Evolutionary conservation across 306 rosid species (phyloP), one percentile per base, ranked within the genome.

Genomic region (Cucumis melo): DNA sequence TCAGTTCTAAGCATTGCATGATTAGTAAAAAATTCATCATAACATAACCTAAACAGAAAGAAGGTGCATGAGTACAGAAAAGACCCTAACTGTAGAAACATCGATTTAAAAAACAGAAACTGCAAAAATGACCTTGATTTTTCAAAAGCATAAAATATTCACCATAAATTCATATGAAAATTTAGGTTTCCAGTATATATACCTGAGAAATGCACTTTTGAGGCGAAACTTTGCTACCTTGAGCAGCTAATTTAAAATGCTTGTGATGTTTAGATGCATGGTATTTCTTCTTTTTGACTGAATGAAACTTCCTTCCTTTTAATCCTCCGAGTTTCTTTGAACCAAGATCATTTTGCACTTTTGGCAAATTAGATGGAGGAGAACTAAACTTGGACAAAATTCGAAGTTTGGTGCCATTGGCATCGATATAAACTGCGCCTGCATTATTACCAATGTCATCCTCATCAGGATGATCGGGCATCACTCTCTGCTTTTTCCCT

Each of bases 361-460:
- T 79, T 3, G 82, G 62, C 63, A 53, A 74, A 32, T 32, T 32
- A 1, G 85, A 59, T 14, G 84, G 78, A 5, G 76, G 72, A 48
- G 79, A 84, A 46, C 78, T 81, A 21, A 83, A 82, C 78, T 85
- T 86, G 44, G 91, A 88, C 77, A 88, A 77, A 76, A 86, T 83
- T 77, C 91, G 77, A 76, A 85, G 54, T 77, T 88, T 88, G 38
- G 88, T 84, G 44, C 91, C 91, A 73, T 77, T 83, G 57, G 86
- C 77, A 71, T 88, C 91, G 3, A 85, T 83, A 75, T 88, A 88
- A 24, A 88, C 89, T 51, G 83, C 80, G 60, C 85, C 91, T 24
- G 75, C 85, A 82, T 82, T 60, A 82, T 88, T 41, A 60, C 11
- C 86, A 39, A 70, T 77, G 56, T 82, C 86, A 10, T 82, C 82